Conservation (phyloP, 257 asterid species). For the Nicotiana obtusifolia region DNA sequence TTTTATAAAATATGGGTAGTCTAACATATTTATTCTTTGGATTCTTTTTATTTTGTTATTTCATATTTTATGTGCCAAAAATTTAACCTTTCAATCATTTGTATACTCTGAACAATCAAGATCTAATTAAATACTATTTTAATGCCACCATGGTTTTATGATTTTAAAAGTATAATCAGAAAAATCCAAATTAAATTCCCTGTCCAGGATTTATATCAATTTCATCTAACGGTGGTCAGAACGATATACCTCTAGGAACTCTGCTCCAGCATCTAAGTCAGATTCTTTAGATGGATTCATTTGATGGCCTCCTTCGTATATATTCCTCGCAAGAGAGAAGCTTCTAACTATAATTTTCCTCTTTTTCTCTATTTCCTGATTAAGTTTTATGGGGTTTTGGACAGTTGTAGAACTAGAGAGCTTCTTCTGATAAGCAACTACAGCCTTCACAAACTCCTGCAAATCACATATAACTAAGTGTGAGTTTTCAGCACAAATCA, state of each 20-base stretch:
- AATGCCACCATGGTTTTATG: too few species aligned
- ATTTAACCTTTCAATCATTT: too few species aligned
- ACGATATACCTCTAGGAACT: conserved; percentile 28
- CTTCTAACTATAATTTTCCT: conserved; percentile 32
- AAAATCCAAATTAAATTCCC: too few species aligned
- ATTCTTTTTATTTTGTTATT: too few species aligned
- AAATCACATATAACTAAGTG: not conserved
- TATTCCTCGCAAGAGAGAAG: conserved; percentile 34
- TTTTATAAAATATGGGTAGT: too few species aligned
- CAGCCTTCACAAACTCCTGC: conserved; percentile 46
- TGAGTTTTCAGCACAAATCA: not conserved
- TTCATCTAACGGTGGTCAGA: too few species aligned
- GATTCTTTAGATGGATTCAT: conserved; percentile 17
- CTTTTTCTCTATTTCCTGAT: conserved; percentile 38
- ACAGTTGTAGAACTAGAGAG: conserved; percentile 16
- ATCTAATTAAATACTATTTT: too few species aligned
- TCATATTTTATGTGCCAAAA: too few species aligned
- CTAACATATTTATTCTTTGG: too few species aligned
- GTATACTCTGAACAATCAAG: too few species aligned
- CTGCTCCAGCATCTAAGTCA: conserved; percentile 29
- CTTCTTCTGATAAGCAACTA: conserved; percentile 39
- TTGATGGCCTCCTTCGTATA: conserved; percentile 19
- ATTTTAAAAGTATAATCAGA: too few species aligned
- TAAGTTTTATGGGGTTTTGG: conserved; percentile 22
- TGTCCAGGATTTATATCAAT: too few species aligned